A percentile compares a stretch with the other conserved stretches of the same genome.
phyloP scores from a whole-genome alignment of 2,329 filamentous ascomycete genomes.

The Colletotrichum ledebouriae region DNA sequence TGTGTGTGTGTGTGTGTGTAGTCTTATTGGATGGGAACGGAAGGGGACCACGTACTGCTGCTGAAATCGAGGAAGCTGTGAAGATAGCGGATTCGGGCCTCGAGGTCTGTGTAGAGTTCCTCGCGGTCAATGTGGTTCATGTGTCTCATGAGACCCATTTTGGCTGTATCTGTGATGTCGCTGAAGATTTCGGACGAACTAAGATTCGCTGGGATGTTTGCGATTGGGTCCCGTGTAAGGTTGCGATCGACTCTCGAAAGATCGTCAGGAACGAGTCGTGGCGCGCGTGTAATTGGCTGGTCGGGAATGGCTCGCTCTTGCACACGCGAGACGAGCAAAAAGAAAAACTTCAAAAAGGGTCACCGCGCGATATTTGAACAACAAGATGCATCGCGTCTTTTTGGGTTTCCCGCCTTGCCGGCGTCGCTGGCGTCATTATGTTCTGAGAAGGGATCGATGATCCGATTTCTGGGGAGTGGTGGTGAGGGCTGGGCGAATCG shows the following conservation, averaged over 20 bases:
- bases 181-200: neutral
- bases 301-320: neutral
- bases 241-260: neutral
- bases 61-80: slow-evolving; percentile 84
- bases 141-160: slow-evolving; percentile 36
- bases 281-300: slow-evolving; percentile 1
- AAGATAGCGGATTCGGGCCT: slow-evolving; percentile 78
- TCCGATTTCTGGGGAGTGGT: slow-evolving; percentile 18
- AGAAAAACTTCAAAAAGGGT: neutral
- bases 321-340: too few species aligned
- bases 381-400: neutral
- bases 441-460: slow-evolving; percentile 18
- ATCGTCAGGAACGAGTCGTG: neutral
- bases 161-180: slow-evolving; percentile 7
- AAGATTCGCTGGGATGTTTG: too few species aligned
- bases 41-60: slow-evolving; percentile 64
- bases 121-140: slow-evolving; percentile 76
- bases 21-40: neutral
- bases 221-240: too few species aligned
- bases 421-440: slow-evolving; percentile 37
- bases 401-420: neutral
- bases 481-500: slow-evolving; percentile 9
- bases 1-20: neutral
- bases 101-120: slow-evolving; percentile 78
- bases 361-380: slow-evolving; percentile 36